Percentiles rank a stretch among this genome's conserved stretches.
phyloP scores from a whole-genome alignment of 2,329 filamentous ascomycete species.

The Claviceps pazoutovae region DNA sequence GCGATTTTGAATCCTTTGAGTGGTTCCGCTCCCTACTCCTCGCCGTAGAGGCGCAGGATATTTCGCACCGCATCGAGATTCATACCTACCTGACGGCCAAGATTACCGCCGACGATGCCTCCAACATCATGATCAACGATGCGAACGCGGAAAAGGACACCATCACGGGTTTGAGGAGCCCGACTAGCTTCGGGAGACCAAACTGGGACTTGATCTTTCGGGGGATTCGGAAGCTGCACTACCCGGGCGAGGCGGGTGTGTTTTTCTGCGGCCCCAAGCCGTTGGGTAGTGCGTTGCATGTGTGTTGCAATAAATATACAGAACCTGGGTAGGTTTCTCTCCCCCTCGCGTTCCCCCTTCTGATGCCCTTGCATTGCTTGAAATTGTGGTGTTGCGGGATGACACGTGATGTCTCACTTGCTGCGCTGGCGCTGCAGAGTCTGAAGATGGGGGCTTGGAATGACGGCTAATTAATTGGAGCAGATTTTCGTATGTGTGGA shows the following conservation, averaged over 20 bases:
- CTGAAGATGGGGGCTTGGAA: too few relatives aligned
- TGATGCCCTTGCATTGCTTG: not conserved
- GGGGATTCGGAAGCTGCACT: conserved; percentile 65
- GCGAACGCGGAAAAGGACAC: conserved; percentile 72
- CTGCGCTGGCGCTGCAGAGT: too few relatives aligned
- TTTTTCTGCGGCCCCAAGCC: conserved; percentile 82
- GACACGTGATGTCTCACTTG: too few relatives aligned
- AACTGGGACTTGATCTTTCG: conserved; percentile 90
- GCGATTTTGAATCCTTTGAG: conserved; percentile 77
- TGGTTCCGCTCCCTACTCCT: conserved; percentile 77
- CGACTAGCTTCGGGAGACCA: conserved; percentile 73
- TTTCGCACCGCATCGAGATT: conserved; percentile 74
- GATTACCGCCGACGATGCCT: conserved; percentile 74
- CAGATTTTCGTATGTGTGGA: conserved; percentile 53
- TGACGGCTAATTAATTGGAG: too few relatives aligned
- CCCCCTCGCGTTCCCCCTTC: conserved; percentile 3
- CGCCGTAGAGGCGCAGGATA: conserved; percentile 75
- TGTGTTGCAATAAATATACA: conserved; percentile 80
- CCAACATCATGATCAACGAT: conserved; percentile 88
- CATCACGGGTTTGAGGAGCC: conserved; percentile 68
- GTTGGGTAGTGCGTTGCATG: conserved; percentile 60
- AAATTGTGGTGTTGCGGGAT: too few relatives aligned
- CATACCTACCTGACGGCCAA: conserved; percentile 80
- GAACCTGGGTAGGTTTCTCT: conserved; percentile 52
- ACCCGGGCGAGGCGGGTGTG: conserved; percentile 58